These are phyloP conservation scores for Syzygium grande DNA, from an alignment of 345 rosid genomes.

Conservation along the genomic window DNA sequence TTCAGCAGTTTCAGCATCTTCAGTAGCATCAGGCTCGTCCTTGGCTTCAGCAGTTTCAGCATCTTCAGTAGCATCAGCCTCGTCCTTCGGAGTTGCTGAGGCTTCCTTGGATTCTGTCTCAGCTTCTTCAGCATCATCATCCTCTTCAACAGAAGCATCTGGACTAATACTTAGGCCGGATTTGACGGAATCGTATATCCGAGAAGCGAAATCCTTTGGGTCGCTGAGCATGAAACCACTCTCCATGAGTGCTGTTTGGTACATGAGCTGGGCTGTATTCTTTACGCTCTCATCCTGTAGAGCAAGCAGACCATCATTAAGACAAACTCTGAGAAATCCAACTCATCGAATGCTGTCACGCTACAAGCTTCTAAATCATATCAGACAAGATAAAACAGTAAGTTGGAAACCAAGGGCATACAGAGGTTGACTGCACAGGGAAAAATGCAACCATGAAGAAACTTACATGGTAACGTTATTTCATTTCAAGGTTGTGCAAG, in stretches of 20 bases:
- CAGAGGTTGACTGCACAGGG: neutral
- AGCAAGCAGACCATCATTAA: neutral
- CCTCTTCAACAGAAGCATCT: slow-evolving; percentile 76
- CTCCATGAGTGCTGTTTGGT: slow-evolving; percentile 94
- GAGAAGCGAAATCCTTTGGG: slow-evolving; percentile 85
- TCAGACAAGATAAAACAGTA: neutral
- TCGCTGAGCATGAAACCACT: slow-evolving; percentile 75
- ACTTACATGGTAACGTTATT: neutral
- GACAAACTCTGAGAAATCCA: neutral
- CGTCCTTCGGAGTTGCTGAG: slow-evolving; percentile 34
- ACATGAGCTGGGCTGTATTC: slow-evolving; percentile 80
- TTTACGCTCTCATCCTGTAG: slow-evolving; percentile 62
- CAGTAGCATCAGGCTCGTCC: slow-evolving; percentile 27
- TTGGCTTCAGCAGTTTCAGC: slow-evolving; percentile 2
- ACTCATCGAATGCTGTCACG: neutral
- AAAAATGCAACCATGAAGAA: neutral
- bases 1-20: neutral
- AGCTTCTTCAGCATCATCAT: slow-evolving; percentile 53
- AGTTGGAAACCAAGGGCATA: neutral
- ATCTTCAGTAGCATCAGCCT: slow-evolving; percentile 5
- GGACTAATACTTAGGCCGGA: slow-evolving; percentile 63
- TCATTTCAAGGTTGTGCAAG: neutral
- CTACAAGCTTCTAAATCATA: neutral
- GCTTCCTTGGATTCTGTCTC: slow-evolving; percentile 24
- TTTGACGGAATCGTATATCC: slow-evolving; percentile 71